Evolutionary conservation across 2,329 filamentous ascomycete species (phyloP).

Genomic region (Waltergamsia citrina): DNA sequence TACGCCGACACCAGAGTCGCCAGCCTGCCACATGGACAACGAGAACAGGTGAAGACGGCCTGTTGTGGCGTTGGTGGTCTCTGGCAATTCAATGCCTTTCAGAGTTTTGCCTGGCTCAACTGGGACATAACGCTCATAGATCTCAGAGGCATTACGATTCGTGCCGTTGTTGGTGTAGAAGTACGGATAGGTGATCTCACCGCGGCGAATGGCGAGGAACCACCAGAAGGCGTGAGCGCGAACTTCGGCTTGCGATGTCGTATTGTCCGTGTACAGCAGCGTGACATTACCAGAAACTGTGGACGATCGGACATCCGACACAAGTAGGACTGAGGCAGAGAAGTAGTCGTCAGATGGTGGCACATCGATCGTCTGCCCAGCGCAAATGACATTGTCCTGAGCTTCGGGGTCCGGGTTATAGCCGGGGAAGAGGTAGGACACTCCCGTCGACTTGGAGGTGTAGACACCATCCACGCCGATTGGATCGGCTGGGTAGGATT

Average conservation of each 20-base stretch:
- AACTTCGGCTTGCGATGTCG: constrained; percentile 26
- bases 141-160: constrained; percentile 31
- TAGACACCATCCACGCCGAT: constrained; percentile 20
- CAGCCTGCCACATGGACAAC: constrained; percentile 21
- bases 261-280: constrained; percentile 30
- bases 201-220: constrained; percentile 32
- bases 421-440: constrained; percentile 29
- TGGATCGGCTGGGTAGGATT: constrained; percentile 28
- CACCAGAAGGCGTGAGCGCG: constrained; percentile 33
- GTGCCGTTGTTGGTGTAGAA: constrained; percentile 27
- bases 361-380: constrained; percentile 26
- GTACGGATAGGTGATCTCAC: constrained; percentile 32
- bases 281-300: constrained; percentile 29
- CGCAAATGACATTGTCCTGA: constrained; percentile 32
- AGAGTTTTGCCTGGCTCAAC: constrained; percentile 27
- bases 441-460: constrained; percentile 27
- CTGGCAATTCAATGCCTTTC: constrained; percentile 27
- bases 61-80: constrained; percentile 21
- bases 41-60: constrained; percentile 32
- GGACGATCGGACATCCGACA: constrained; percentile 27
- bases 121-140: constrained; percentile 32
- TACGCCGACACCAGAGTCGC: constrained; percentile 14
- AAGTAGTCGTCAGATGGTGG: constrained; percentile 21
- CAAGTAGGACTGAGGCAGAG: constrained; percentile 30
- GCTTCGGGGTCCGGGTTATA: constrained; percentile 20